phyloP scores from a whole-genome alignment of 108 stramenopile genomes.

The Discostella stelligeroides region DNA sequence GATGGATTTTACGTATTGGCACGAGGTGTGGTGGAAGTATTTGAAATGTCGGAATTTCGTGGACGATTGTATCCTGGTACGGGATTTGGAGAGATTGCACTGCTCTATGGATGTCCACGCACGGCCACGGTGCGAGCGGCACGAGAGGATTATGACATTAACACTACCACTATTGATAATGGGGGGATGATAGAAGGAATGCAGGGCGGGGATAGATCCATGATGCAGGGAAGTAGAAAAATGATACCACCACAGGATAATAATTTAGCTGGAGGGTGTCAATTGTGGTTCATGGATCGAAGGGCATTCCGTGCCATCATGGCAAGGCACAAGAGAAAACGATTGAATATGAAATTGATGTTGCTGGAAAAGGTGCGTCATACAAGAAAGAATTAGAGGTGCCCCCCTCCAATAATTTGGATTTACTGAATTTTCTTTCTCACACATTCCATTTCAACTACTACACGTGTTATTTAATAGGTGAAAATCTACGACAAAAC shows the following conservation, averaged over 20 bases:
- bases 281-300: conserved; percentile 71
- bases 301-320: conserved; percentile 56
- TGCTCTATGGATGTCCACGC: conserved; percentile 81
- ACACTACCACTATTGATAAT: too few relatives aligned
- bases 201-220: too few relatives aligned
- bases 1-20: conserved; percentile 73
- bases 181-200: too few relatives aligned
- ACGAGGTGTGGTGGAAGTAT: conserved; percentile 56
- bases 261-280: conserved; percentile 6
- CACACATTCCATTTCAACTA: neutral
- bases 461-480: too few relatives aligned
- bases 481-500: conserved; percentile 58
- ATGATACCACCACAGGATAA: conserved; percentile 30
- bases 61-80: conserved; percentile 44
- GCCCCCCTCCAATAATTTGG: too few relatives aligned
- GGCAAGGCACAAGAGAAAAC: conserved; percentile 53
- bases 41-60: conserved; percentile 37
- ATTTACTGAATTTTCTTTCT: neutral
- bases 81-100: conserved; percentile 85
- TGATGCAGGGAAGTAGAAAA: too few relatives aligned
- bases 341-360: conserved; percentile 51
- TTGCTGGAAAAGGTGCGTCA: conserved; percentile 58
- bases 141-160: conserved; percentile 24
- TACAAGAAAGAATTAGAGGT: too few relatives aligned
- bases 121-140: conserved; percentile 63